Percentiles rank a stretch among this genome's conserved stretches.
Conservation (phyloP, 345 rosid genomes). For the Camelina sativa region DNA sequence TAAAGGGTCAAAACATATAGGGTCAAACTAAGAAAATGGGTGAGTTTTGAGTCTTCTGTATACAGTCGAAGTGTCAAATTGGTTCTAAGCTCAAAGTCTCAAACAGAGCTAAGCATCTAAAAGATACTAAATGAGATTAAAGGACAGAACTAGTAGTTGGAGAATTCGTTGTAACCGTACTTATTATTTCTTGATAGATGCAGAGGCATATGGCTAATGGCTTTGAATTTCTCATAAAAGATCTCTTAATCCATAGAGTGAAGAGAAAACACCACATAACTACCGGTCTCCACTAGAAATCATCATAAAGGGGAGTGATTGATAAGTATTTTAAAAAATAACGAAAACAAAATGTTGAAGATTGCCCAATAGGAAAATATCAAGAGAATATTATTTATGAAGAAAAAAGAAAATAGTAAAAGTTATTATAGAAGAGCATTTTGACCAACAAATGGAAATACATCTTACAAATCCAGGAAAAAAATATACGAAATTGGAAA, state of each 20-base stretch:
- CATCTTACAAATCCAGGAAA: background rate
- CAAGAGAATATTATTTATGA: background rate
- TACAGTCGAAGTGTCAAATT: background rate
- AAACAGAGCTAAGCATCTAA: background rate
- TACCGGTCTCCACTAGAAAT: background rate
- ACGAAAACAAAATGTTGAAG: background rate
- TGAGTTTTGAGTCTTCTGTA: background rate
- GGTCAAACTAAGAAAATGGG: background rate
- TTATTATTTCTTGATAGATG: background rate
- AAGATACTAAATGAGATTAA: background rate
- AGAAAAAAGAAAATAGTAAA: background rate
- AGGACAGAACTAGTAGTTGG: background rate
- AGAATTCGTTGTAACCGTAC: background rate
- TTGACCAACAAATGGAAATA: slow-evolving; percentile 2
- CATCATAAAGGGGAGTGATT: background rate
- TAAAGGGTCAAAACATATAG: background rate
- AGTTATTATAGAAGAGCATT: background rate
- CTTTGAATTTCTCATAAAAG: background rate
- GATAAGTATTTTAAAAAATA: background rate
- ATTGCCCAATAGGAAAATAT: background rate
- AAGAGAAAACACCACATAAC: background rate
- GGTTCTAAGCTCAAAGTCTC: background rate
- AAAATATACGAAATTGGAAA: background rate
- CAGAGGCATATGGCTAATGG: background rate
- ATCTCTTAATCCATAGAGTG: background rate